Conservation (phyloP, 2,329 filamentous ascomycete species). For the Penicillium rolfsii region DNA sequence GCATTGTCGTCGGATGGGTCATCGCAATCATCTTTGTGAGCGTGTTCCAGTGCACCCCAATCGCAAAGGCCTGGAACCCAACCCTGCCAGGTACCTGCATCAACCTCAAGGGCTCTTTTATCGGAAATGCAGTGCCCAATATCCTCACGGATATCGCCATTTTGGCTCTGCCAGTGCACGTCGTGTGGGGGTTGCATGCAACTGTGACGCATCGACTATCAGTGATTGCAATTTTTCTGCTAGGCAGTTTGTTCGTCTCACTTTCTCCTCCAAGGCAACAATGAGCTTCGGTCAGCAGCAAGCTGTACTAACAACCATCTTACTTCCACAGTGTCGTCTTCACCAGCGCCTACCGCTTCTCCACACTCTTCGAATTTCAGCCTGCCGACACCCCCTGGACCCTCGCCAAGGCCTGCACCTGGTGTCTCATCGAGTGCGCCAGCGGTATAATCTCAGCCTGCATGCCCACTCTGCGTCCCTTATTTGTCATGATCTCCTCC, state of each 20-base stretch:
- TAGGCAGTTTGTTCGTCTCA: conserved; percentile 21
- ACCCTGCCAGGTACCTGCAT: conserved; percentile 53
- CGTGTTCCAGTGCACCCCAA: conserved; percentile 58
- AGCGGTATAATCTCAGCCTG: conserved; percentile 35
- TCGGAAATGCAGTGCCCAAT: conserved; percentile 52
- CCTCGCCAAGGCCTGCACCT: conserved; percentile 51
- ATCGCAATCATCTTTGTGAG: conserved; percentile 54
- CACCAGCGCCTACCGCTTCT: conserved; percentile 42
- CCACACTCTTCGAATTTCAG: conserved; percentile 52
- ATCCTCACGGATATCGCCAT: conserved; percentile 33
- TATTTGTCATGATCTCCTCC: conserved; percentile 14
- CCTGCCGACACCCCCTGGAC: conserved; percentile 51
- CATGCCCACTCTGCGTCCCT: conserved; percentile 24
- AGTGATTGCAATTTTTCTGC: conserved; percentile 15
- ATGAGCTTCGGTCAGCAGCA: not conserved
- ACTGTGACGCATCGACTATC: conserved; percentile 24
- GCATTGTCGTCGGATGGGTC: conserved; percentile 53
- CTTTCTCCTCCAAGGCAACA: not conserved
- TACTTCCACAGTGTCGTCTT: conserved; percentile 47
- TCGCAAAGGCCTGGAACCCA: conserved; percentile 55
- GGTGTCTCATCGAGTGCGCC: conserved; percentile 55
- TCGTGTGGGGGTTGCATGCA: conserved; percentile 33
- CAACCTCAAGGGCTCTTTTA: conserved; percentile 55
- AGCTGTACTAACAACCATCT: not conserved
- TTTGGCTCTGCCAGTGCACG: conserved; percentile 30